Evolutionary conservation across 1,284 basidiomycete species (phyloP), one percentile per base, ranked within the genome.

Genomic region (Trametes hirsuta): DNA sequence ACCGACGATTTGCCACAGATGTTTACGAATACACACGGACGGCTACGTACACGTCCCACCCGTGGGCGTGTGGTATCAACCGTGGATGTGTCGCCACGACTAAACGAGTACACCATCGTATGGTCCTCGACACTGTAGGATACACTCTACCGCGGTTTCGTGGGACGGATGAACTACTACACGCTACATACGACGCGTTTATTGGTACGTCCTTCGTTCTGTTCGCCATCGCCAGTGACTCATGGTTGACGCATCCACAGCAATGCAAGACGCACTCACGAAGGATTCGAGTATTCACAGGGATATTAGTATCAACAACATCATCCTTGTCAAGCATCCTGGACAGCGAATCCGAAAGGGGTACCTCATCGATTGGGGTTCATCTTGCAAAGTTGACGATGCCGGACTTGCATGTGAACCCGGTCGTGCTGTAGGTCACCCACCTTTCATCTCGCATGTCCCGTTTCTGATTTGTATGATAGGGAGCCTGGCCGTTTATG

Each of bases 331-430:
- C 10, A 52, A 54, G 24, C 52, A 53, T 18, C 39, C 47, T 2
- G 55, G 35, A 4, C 25, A 21, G 4, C 6, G 15, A 3, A 37
- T 52, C 5, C 52, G 62, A 2, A 24, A n/a, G 40, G 58, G 62
- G 1, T 64, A 61, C 34, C 47, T 64, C 39, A 55, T 64, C 11
- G 62, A 64, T 18, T 64, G 62, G 62, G 62, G 61, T 15, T 40
- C 35, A 14, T 60, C 62, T 6, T 47, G 39, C 35, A 15, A n/a
- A 15, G 39, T 55, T 15, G 55, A 61, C 12, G 53, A 53, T 9
- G 21, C 15, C 22, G 34, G 21, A 5, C 10, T 34, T 3, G 12
- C 50, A 1, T 6, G 2, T 5, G 30, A 44, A 2, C 6, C 50
- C 0, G 46, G 46, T 4, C 46, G 46, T 4, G 46, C 46, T 3